Conservation (phyloP, 2,329 filamentous ascomycete genomes). For the Didymella keratinophila region DNA sequence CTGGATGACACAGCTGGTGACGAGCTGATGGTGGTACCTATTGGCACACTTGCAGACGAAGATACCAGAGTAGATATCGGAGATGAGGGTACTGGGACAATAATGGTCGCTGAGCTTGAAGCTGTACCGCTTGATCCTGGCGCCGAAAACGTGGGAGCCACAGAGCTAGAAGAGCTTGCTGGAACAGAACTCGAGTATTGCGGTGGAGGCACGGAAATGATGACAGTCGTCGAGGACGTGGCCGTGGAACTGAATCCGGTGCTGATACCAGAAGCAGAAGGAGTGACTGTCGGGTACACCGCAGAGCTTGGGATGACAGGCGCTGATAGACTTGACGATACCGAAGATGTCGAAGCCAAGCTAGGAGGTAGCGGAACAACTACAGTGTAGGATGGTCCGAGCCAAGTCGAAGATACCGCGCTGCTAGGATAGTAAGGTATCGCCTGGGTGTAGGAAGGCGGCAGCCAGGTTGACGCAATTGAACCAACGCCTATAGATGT, state of each 20-base stretch:
- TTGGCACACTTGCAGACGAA: background rate
- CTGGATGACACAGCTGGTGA: background rate
- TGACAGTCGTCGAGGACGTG: background rate
- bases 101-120: background rate
- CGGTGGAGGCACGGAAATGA: background rate
- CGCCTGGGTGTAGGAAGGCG: conserved; percentile 13
- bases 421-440: conserved; percentile 14
- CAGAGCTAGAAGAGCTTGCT: background rate
- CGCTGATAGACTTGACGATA: background rate
- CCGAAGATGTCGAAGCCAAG: background rate
- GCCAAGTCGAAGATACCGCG: conserved; percentile 8
- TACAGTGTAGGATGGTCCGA: conserved; percentile 11
- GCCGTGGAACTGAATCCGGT: background rate
- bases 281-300: background rate
- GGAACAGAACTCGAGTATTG: background rate
- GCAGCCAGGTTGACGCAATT: conserved; percentile 19
- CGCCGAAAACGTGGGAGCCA: background rate
- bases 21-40: background rate
- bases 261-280: background rate
- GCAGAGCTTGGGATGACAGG: conserved; percentile 1
- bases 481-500: conserved; percentile 8
- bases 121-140: background rate
- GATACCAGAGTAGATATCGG: background rate
- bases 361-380: conserved; percentile 6
- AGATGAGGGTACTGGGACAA: background rate